Evolutionary conservation across 2,329 filamentous ascomycete genomes (phyloP).

Genomic region (Calonectria ilicicola): DNA sequence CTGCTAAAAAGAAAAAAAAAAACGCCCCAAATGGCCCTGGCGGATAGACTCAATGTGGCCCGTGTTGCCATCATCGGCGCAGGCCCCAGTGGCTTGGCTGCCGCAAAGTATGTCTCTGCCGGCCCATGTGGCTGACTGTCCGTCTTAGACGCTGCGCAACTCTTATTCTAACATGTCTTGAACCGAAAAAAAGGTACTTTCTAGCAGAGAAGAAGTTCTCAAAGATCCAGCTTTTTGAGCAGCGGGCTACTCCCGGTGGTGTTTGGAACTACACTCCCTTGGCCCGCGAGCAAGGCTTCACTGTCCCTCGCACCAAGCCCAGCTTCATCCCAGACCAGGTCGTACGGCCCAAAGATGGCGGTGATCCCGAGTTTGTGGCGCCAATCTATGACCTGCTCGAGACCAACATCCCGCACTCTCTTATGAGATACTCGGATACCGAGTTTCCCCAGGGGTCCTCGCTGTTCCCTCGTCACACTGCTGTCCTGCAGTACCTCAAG

Average conservation of each 20-base stretch:
- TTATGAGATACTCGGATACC: conserved; percentile 78
- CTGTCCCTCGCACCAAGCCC: conserved; percentile 46
- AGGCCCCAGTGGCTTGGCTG: conserved; percentile 75
- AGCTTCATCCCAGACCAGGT: conserved; percentile 57
- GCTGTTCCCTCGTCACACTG: conserved; percentile 74
- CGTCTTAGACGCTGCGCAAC: too few species aligned
- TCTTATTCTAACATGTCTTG: conserved; percentile 3
- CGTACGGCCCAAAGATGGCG: conserved; percentile 40
- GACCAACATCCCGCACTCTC: conserved; percentile 78
- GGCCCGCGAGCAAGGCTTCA: conserved; percentile 41
- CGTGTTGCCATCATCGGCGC: conserved; percentile 79
- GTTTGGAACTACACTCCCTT: conserved; percentile 75
- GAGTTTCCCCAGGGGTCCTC: conserved; percentile 68
- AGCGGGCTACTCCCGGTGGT: conserved; percentile 73
- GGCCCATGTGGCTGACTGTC: too few species aligned
- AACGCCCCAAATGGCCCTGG: conserved; percentile 26
- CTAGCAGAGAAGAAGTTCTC: conserved; percentile 72
- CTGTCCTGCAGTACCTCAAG: conserved; percentile 74
- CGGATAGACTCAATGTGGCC: conserved; percentile 49
- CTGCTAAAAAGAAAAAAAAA: too few species aligned
- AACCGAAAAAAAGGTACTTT: conserved; percentile 67
- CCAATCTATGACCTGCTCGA: conserved; percentile 79
- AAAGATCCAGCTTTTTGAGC: conserved; percentile 77
- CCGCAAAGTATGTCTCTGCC: conserved; percentile 54
- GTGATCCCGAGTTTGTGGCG: conserved; percentile 69